These are phyloP conservation scores for Rhizopus delemar DNA, from an alignment of 371 early-diverging fungal genomes.

Conservation along the genomic window DNA sequence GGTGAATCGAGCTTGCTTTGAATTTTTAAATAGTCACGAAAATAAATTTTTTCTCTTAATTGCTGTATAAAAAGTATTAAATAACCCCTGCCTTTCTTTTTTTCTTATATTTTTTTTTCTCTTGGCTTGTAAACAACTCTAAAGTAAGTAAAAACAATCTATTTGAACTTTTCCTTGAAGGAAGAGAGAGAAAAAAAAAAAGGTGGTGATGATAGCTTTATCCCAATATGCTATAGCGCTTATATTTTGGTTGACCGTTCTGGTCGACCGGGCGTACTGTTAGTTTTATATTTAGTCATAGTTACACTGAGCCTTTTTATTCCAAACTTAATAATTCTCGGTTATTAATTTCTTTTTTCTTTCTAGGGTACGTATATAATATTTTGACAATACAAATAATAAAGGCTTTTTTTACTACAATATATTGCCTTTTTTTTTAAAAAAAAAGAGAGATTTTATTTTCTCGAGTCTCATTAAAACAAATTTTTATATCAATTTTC, in stretches of 20 bases:
- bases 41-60: constrained; percentile 16
- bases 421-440: too few relatives aligned
- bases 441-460: too few relatives aligned
- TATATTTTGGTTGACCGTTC: constrained; percentile 34
- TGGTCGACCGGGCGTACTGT: constrained; percentile 36
- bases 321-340: background rate
- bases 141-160: constrained; percentile 12
- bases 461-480: background rate
- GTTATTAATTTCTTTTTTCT: constrained; percentile 3
- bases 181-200: background rate
- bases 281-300: constrained; percentile 38
- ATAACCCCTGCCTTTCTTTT: background rate
- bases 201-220: constrained; percentile 30
- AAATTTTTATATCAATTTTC: background rate
- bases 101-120: background rate
- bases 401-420: background rate
- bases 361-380: background rate
- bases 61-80: background rate
- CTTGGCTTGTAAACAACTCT: constrained; percentile 1
- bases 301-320: constrained; percentile 37
- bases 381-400: too few relatives aligned
- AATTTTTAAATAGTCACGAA: constrained; percentile 25
- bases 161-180: background rate
- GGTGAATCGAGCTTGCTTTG: constrained; percentile 50
- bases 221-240: constrained; percentile 31